Conservation (phyloP, 1,139 yeast species). For the Nakaseomyces delphensis region DNA sequence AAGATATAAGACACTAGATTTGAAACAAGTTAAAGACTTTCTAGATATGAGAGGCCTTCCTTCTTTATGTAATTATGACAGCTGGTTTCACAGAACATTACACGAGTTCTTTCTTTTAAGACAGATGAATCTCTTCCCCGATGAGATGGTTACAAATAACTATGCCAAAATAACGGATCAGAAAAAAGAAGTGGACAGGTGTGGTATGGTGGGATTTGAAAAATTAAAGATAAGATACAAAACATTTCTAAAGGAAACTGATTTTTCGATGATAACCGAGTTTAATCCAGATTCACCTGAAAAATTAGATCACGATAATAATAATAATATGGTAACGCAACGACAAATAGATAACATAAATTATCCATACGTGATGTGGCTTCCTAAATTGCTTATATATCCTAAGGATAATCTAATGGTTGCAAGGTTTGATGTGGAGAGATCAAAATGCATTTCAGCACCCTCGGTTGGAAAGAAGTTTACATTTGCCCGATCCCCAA, state of each 20-base stretch:
- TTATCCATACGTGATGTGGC: constrained; percentile 19
- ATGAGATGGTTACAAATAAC: constrained; percentile 6
- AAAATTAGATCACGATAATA: not conserved
- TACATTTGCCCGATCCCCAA: not conserved
- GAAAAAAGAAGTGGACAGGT: constrained; percentile 13
- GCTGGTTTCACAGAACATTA: constrained; percentile 24
- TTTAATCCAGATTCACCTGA: not conserved
- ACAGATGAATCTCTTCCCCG: constrained; percentile 13
- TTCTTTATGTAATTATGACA: constrained; percentile 18
- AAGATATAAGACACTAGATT: constrained; percentile 11
- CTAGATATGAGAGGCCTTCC: constrained; percentile 15
- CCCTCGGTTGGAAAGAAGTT: not conserved
- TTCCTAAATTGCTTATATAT: constrained; percentile 21
- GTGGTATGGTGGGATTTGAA: constrained; percentile 10
- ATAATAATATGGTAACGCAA: constrained; percentile 4
- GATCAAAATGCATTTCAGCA: not conserved
- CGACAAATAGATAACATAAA: constrained; percentile 18
- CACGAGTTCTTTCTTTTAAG: constrained; percentile 20
- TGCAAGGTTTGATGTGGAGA: not conserved
- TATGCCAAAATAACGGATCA: constrained; percentile 22
- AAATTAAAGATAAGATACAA: constrained; percentile 24
- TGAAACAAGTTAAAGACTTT: constrained; percentile 10
- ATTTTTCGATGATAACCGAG: not conserved
- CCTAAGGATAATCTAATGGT: constrained; percentile 9
- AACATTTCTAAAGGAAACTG: constrained; percentile 13